These are phyloP conservation scores for Trichosporon inkin DNA, from an alignment of 1,284 basidiomycete species.

Conservation along the genomic window DNA sequence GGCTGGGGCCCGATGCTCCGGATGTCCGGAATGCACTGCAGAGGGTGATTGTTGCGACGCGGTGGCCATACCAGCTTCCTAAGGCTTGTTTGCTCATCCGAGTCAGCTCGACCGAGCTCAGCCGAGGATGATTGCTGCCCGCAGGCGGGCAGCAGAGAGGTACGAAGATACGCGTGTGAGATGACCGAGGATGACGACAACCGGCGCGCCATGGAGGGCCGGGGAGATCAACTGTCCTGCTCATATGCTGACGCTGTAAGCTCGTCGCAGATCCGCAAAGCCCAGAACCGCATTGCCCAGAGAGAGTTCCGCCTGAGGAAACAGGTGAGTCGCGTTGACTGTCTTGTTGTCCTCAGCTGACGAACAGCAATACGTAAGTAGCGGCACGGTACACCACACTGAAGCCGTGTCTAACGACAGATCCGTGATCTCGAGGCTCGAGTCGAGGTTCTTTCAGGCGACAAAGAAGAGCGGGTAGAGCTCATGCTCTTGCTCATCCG, in stretches of 20 bases:
- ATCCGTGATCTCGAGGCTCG: constrained; percentile 88
- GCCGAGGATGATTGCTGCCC: background rate
- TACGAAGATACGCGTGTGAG: background rate
- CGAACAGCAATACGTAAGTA: constrained; percentile 43
- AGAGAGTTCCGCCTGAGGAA: constrained; percentile 85
- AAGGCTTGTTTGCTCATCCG: no score
- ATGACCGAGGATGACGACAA: background rate
- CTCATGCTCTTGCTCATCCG: constrained; percentile 76
- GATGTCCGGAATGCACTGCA: background rate
- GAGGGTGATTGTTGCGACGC: background rate
- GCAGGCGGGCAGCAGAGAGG: background rate
- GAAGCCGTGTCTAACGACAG: constrained; percentile 49
- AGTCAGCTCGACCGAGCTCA: no score
- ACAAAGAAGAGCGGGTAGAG: constrained; percentile 76
- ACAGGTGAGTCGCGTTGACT: constrained; percentile 61
- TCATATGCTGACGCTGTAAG: constrained; percentile 18
- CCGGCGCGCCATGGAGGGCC: no score
- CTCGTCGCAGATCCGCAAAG: constrained; percentile 41
- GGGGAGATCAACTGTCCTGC: background rate
- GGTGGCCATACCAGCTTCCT: no score
- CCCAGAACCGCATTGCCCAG: constrained; percentile 85
- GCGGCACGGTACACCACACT: background rate
- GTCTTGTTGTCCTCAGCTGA: background rate
- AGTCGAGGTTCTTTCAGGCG: constrained; percentile 81
- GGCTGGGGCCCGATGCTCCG: background rate